Base-by-base conservation (phyloP, 2,329 filamentous ascomycete genomes). In the Akanthomyces dipterigenus region DNA sequence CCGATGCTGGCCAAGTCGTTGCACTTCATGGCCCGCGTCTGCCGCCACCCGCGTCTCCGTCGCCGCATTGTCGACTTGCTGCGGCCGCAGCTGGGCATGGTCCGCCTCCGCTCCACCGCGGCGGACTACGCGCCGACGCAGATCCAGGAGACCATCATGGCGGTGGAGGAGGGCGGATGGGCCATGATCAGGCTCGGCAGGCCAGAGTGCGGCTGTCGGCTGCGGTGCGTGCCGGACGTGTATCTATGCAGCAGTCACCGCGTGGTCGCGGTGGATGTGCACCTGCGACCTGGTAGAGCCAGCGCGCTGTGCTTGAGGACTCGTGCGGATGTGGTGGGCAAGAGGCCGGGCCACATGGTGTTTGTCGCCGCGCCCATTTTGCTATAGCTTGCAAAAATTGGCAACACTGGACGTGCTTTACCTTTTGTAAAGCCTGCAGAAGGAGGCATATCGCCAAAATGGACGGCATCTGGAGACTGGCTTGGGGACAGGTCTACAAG, bases 401-500 rank as follows among this genome's bases (percentile, higher is more conserved):
- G n/a, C n/a, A n/a, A n/a, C n/a, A n/a, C n/a, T n/a, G n/a, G n/a
- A n/a, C n/a, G n/a, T n/a, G n/a, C n/a, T n/a, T n/a, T n/a, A n/a
- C n/a, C n/a, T n/a, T n/a, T n/a, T n/a, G n/a, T n/a, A n/a, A n/a
- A n/a, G n/a, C n/a, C n/a, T n/a, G n/a, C n/a, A n/a, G n/a, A n/a
- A n/a, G n/a, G n/a, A n/a, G n/a, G n/a, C n/a, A n/a, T n/a, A n/a
- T n/a, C n/a, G n/a, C n/a, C n/a, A 11, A 34, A 34, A 7, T 34
- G 31, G 31, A 34, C 7, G 8, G 31, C 11, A 11, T 7, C 31
- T 34, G 7, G 31, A 34, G 31, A 34, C 11, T 34, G 3, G 75
- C 81, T 38, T 82, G 81, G 14, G 82, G 82, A 5, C 74, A 82
- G 48, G 83, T 82, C n/a, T n/a, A 0, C 84, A 78, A 85, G 70